These are phyloP conservation scores for Nicotiana otophora DNA, from an alignment of 257 asterid species.

Conservation along the genomic window DNA sequence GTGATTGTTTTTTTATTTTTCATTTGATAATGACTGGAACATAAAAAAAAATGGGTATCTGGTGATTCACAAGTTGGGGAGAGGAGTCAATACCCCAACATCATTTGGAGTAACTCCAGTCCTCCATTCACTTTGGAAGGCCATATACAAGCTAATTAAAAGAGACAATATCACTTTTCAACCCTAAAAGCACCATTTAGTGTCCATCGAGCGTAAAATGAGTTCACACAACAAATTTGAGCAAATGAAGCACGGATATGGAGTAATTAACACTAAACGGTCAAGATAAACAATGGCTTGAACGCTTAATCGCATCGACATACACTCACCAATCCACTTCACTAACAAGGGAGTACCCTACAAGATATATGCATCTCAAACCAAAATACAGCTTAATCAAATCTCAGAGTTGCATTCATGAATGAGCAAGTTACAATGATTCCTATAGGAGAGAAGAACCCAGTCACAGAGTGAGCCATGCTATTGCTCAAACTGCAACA, in stretches of 20 bases:
- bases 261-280: neutral
- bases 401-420: neutral
- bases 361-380: neutral
- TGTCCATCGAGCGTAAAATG: neutral
- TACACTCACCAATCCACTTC: slow-evolving; percentile 2
- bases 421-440: neutral
- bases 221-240: neutral
- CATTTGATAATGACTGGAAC: neutral
- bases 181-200: neutral
- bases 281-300: neutral
- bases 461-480: neutral
- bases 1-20: neutral
- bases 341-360: neutral
- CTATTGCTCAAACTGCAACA: neutral
- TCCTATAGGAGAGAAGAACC: neutral
- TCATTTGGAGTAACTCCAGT: neutral
- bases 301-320: neutral
- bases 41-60: neutral
- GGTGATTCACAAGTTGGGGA: neutral
- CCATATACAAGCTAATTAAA: neutral
- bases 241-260: neutral
- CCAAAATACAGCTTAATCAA: neutral
- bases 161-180: neutral
- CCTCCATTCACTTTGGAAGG: neutral
- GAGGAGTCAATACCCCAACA: neutral